Evolutionary conservation across 164 flowering plant genomes (phyloP).

Genomic region (Tetrastigma voinierianum): DNA sequence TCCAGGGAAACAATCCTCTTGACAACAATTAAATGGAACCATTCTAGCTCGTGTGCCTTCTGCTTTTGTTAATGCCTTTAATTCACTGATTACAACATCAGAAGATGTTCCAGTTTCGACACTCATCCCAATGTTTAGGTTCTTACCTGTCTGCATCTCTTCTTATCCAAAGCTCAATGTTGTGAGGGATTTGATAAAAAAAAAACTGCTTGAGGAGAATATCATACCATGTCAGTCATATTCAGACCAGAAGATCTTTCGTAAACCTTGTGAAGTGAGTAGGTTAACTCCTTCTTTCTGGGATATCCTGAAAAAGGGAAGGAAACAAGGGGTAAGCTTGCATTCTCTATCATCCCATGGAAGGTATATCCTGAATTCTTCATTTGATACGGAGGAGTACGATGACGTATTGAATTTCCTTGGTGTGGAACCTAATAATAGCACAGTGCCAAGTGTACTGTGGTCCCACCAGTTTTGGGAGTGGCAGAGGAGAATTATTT

Average conservation of each 20-base stretch:
- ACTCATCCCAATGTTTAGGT: too few species aligned
- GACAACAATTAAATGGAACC: constrained; percentile 58
- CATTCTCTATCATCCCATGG: too few species aligned
- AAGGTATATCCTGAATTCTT: too few species aligned
- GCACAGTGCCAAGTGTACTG: too few species aligned
- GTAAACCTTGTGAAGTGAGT: too few species aligned
- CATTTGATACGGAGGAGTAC: constrained; percentile 35
- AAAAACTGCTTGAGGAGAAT: constrained; percentile 28
- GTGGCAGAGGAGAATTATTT: constrained; percentile 50
- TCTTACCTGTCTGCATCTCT: constrained; percentile 44
- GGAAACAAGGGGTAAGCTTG: too few species aligned
- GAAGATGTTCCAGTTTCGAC: too few species aligned
- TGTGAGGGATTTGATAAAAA: constrained; percentile 42
- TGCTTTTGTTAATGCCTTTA: constrained; percentile 58
- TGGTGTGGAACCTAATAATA: constrained; percentile 32
- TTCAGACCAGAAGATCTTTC: too few species aligned
- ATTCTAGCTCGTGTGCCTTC: constrained; percentile 50
- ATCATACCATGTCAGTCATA: too few species aligned
- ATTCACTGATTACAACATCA: constrained; percentile 32
- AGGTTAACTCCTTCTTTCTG: too few species aligned
- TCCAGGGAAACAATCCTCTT: constrained; percentile 53
- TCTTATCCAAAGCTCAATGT: constrained; percentile 29
- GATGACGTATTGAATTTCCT: constrained; percentile 33
- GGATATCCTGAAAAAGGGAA: too few species aligned
- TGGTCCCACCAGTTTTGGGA: constrained; percentile 38